A percentile compares a stretch with the other conserved stretches of the same genome.
phyloP scores from a whole-genome alignment of 2,329 filamentous ascomycete genomes.

The Blastomyces parvus region DNA sequence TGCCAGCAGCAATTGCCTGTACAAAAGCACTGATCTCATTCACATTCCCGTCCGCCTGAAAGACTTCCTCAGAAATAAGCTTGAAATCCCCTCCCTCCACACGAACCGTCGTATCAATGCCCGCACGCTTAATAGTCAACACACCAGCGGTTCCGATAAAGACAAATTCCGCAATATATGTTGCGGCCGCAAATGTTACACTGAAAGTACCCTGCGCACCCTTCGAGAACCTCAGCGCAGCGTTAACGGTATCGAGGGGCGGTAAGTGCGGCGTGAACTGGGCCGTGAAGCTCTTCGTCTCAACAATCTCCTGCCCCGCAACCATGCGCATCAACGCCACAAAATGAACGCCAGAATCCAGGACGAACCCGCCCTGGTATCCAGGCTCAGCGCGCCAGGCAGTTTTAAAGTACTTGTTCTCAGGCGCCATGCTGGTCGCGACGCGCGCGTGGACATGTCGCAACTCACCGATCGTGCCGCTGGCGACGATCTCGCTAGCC shows the following conservation, averaged over 20 bases:
- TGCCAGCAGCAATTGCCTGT: constrained; percentile 5
- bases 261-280: constrained; percentile 44
- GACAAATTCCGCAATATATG: constrained; percentile 40
- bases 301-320: constrained; percentile 36
- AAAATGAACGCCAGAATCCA: constrained; percentile 51
- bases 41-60: constrained; percentile 32
- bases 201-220: constrained; percentile 44
- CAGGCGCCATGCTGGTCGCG: constrained; percentile 36
- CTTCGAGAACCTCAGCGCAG: constrained; percentile 39
- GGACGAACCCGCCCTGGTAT: constrained; percentile 51
- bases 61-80: constrained; percentile 46
- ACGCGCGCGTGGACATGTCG: constrained; percentile 43
- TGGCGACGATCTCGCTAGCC: constrained; percentile 37
- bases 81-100: constrained; percentile 39
- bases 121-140: constrained; percentile 36
- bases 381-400: constrained; percentile 48
- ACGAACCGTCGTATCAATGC: constrained; percentile 27
- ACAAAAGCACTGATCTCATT: constrained; percentile 25
- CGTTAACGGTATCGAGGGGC: constrained; percentile 49
- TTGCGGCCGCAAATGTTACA: constrained; percentile 45
- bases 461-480: constrained; percentile 37
- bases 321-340: constrained; percentile 44
- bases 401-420: constrained; percentile 49
- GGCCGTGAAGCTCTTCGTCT: constrained; percentile 39
- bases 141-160: constrained; percentile 45